Evolutionary conservation across 2,329 filamentous ascomycete species (phyloP).

Genomic region (Mollisia scopiformis): DNA sequence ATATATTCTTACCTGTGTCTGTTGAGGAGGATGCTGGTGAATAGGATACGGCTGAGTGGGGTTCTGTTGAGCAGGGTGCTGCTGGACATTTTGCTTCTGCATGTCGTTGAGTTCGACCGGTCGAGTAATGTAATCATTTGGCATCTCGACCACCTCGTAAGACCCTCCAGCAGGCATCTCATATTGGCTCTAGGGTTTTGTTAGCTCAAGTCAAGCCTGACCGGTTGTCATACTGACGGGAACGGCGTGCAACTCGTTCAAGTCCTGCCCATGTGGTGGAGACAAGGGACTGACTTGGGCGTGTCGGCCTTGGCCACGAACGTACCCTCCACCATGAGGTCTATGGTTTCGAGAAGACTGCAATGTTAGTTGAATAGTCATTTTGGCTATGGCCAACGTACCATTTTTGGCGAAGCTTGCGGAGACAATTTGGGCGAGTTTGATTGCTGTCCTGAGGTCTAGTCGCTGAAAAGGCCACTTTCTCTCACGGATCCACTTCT

Average conservation of each 20-base stretch:
- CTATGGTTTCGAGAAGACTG: background rate
- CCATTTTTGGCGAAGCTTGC: background rate
- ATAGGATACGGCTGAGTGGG: background rate
- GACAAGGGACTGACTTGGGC: background rate
- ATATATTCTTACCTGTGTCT: background rate
- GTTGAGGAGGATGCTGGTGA: background rate
- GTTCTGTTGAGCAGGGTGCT: background rate
- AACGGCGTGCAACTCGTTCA: background rate
- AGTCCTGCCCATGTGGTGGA: background rate
- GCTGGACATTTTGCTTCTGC: background rate
- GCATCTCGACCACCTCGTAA: background rate
- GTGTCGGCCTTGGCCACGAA: background rate
- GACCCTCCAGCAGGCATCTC: background rate
- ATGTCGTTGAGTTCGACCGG: background rate
- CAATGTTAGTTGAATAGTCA: background rate
- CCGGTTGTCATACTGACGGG: background rate
- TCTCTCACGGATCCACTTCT: background rate
- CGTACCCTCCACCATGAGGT: slow-evolving; percentile 3
- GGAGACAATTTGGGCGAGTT: background rate
- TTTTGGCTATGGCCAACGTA: background rate
- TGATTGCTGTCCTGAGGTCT: background rate
- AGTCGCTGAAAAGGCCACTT: background rate
- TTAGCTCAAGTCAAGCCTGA: background rate
- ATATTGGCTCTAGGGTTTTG: background rate
- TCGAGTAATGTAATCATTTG: background rate